Base-by-base conservation (phyloP, 129 eudicot genomes). In the Ambrosia trifida region DNA sequence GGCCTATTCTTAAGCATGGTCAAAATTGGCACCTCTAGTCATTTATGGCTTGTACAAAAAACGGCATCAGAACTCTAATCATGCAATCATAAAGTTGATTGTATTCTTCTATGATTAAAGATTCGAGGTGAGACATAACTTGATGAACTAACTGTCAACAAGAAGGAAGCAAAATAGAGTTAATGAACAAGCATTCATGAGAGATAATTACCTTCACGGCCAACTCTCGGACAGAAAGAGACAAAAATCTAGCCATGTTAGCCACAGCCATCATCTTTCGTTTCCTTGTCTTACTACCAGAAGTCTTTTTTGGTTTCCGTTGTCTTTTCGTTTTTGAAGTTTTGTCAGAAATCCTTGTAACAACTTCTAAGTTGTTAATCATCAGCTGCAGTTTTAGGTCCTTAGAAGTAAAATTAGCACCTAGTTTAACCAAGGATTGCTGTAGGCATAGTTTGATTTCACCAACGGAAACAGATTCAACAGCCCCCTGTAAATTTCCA, bases 381-480 rank as follows among this genome's bases (percentile, higher is more conserved):
- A 86, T 70, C 54, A 87, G 67, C 77, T 79, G 86, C 66, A 92
- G 70, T 70, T 92, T 92, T 52, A 94, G 98, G 71, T 92, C 98
- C 83, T 76, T 81, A 36, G 97, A 88, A 43, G 84, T 60, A 82
- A 86, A 82, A 53, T 87, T 96, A 83, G 56, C 82, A 49, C 93
- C 96, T 73, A 81, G 82, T 58, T 82, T 86, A 70, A 81, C 89
- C 89, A 92, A 81, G 66, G 95, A 86, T 68, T 89, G 89, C 78
- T 84, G 83, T 59, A 92, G 59, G 79, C 98, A 83, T 73, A 92
- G 83, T 81, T 95, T 92, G 76, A 92, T 81, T 86, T 92, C 96
- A 69, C 98, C 96, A 79, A 92, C 79, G 30, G 91, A 86, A 75
- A 92, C 52, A 46, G 89, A 86, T 78, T 92, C 98, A 76, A 92